A percentile compares a stretch with the other conserved stretches of the same genome.
Conservation (phyloP, 1,284 basidiomycete genomes). For the Sanghuangporus baumii region DNA sequence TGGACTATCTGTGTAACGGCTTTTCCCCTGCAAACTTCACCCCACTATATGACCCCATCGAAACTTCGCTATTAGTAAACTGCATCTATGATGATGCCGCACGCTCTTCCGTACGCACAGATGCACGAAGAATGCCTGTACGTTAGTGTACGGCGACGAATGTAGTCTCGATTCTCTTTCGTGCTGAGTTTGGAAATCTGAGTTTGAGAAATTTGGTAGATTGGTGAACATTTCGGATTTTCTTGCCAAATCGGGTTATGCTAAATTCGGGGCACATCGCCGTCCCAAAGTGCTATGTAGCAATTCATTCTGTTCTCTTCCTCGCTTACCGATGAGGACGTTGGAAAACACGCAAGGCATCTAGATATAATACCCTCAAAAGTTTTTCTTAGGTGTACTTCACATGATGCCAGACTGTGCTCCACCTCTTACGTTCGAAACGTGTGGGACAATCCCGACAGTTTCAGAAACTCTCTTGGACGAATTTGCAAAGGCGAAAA, state of each 20-base stretch:
- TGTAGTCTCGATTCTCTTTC: neutral
- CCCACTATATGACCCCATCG: neutral
- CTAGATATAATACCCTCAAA: neutral
- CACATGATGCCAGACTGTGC: too few relatives aligned
- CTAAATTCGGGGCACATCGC: neutral
- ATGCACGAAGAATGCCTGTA: neutral
- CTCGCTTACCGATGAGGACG: neutral
- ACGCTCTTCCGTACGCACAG: neutral
- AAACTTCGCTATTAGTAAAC: neutral
- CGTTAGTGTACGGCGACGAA: neutral
- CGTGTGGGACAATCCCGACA: too few relatives aligned
- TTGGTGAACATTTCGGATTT: neutral
- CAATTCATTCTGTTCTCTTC: neutral
- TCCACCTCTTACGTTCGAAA: too few relatives aligned
- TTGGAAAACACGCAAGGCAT: neutral
- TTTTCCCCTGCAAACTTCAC: neutral
- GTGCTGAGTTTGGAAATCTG: neutral
- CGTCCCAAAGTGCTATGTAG: neutral
- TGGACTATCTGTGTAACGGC: conserved; percentile 10
- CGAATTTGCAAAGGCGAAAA: neutral
- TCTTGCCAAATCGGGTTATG: neutral
- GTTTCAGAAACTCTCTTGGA: neutral
- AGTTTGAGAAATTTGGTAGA: neutral
- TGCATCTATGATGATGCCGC: conserved; percentile 1
- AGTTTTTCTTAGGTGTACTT: too few relatives aligned